Evolutionary conservation across 352 stramenopile genomes (phyloP).

Genomic region (Hyaloperonospora brassicae): DNA sequence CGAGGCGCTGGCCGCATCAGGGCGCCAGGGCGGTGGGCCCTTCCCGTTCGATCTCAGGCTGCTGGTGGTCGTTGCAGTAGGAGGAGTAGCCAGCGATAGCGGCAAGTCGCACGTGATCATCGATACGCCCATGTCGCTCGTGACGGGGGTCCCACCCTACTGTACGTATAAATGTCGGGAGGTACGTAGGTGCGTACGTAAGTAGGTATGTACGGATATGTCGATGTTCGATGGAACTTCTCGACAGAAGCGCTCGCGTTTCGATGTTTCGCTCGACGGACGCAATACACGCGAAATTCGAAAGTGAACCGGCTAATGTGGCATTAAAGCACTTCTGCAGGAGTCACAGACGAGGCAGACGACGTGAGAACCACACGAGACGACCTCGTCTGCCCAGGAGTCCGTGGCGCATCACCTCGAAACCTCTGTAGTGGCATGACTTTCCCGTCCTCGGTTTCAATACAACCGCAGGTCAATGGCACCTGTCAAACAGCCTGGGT

Average conservation of each 20-base stretch:
- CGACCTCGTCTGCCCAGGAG: too few species aligned
- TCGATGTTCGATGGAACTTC: too few species aligned
- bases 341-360: neutral
- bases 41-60: neutral
- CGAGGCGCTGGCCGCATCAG: slow-evolving; percentile 59
- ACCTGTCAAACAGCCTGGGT: neutral
- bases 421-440: neutral
- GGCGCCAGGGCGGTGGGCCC: slow-evolving; percentile 48
- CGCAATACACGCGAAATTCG: slow-evolving; percentile 20
- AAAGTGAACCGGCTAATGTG: slow-evolving; percentile 20
- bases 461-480: neutral
- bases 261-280: slow-evolving; percentile 7
- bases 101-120: slow-evolving; percentile 20
- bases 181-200: too few species aligned
- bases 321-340: neutral
- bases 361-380: too few species aligned
- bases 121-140: slow-evolving; percentile 18
- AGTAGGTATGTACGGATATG: neutral
- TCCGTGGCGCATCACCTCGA: neutral
- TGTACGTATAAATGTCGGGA: neutral
- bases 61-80: slow-evolving; percentile 2
- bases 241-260: slow-evolving; percentile 10
- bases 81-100: slow-evolving; percentile 4
- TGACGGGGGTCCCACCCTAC: neutral
- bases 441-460: neutral